Base-by-base conservation (phyloP, 2,329 filamentous ascomycete species). In the Mariannaea elegans region DNA sequence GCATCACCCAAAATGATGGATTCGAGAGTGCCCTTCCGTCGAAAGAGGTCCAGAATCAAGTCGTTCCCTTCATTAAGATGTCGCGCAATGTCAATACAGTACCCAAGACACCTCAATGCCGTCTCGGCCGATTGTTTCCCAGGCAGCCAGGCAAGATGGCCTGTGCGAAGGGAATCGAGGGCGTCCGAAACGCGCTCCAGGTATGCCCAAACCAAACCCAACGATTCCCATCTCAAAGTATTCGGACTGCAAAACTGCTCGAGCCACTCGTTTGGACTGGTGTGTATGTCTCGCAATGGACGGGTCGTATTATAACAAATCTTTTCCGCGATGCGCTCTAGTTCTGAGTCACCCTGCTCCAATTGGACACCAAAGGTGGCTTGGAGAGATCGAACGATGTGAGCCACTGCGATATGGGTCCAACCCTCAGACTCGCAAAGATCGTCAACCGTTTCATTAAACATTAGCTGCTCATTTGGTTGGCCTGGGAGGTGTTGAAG, bases 181-280 rank as follows among this genome's bases (percentile, higher is more conserved):
- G 49, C 18, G 23, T 58, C 46, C 8, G 57, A 52, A 14, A 54
- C 38, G 7, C 44, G 23, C 16, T 14, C 49, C 9, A 63, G 7
- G 3, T 64, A 65, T 7, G 57, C 63, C 21, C 74, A 79, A 2
- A 77, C 56, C 5, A 77, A 55, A 0, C 77, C 77, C 7, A 79
- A 45, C 0, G 72, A 68, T 52, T 80, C 77, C 77, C 77, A 80
- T 3, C 77, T 72, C 38, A 76, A 61, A 4, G 73, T 75, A 7
- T 27, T 19, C 0, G 58, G 52, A 0, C 77, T 77, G 3, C 66
- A 73, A 48, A 80, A 77, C 29, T 76, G 73, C 1, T 59, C 62
- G 1, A 75, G 49, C 77, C 77, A 80, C 18, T 60, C 59, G 2
- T 68, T 57, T 2, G 75, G 63, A 18, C 72, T 67, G 0, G 69